phyloP scores from a whole-genome alignment of 768 basidiomycete species.

The Sarcodon aspratus region DNA sequence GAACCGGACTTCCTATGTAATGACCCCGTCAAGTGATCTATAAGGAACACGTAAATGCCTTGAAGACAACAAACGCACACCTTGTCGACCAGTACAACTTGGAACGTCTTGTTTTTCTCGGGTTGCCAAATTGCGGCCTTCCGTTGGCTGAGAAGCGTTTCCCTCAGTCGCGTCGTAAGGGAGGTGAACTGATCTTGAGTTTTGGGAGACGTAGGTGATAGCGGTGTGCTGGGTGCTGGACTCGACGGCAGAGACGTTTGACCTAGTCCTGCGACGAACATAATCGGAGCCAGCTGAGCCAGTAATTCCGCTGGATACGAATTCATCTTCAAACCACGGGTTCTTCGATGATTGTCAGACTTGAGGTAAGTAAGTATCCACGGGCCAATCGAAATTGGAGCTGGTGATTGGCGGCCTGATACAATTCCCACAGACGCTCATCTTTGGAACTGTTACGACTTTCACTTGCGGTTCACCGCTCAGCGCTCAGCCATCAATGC shows the following conservation, averaged over 20 bases:
- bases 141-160: slow-evolving; percentile 52
- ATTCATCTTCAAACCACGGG: slow-evolving; percentile 45
- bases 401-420: too few relatives aligned
- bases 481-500: too few relatives aligned
- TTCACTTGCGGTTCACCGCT: too few relatives aligned
- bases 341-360: too few relatives aligned
- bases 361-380: too few relatives aligned
- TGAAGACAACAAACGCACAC: slow-evolving; percentile 18
- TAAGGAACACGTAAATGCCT: not conserved
- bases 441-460: too few relatives aligned
- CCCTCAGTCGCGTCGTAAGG: slow-evolving; percentile 53
- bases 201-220: slow-evolving; percentile 11
- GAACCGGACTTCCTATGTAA: slow-evolving; percentile 53
- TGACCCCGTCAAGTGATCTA: not conserved
- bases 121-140: slow-evolving; percentile 64
- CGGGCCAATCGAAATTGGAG: too few relatives aligned
- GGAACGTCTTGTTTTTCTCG: slow-evolving; percentile 64
- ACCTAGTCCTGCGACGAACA: slow-evolving; percentile 89
- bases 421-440: too few relatives aligned
- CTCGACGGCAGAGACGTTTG: slow-evolving; percentile 5
- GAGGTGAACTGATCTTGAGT: slow-evolving; percentile 49
- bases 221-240: slow-evolving; percentile 11
- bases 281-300: slow-evolving; percentile 81
- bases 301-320: slow-evolving; percentile 87
- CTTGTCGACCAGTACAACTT: slow-evolving; percentile 78